Percentiles rank a stretch among this genome's conserved stretches.
phyloP scores from a whole-genome alignment of 257 asterid genomes.

The Gardenia jasminoides region DNA sequence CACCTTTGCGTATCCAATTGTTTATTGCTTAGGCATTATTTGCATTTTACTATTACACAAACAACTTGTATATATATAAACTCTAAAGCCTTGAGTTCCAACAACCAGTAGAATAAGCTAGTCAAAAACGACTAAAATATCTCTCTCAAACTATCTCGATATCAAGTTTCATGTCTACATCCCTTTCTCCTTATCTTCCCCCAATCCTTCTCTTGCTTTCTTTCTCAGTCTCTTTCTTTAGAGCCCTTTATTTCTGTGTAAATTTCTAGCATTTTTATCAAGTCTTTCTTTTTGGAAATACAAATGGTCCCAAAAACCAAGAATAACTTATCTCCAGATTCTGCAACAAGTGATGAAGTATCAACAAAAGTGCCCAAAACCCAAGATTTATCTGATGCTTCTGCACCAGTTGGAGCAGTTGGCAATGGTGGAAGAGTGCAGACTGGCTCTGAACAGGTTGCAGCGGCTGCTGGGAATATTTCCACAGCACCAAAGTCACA shows the following conservation, averaged over 20 bases:
- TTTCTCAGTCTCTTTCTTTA: neutral
- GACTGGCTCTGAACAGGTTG: neutral
- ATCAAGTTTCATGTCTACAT: neutral
- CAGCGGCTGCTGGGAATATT: neutral
- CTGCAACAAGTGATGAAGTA: neutral
- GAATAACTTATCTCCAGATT: neutral
- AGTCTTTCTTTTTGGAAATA: neutral
- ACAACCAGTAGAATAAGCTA: too few relatives aligned
- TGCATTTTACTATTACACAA: neutral
- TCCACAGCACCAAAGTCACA: neutral
- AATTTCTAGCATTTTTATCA: neutral
- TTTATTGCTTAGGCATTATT: neutral
- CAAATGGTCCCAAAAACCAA: constrained; percentile 5
- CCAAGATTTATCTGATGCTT: constrained; percentile 2
- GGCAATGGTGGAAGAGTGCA: neutral
- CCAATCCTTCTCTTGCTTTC: neutral
- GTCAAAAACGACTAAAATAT: neutral
- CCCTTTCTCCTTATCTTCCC: neutral
- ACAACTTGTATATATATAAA: neutral
- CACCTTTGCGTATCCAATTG: neutral
- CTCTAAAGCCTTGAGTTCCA: neutral
- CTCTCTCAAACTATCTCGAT: neutral
- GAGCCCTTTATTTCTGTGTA: neutral
- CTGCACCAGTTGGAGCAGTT: neutral
- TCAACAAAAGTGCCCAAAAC: neutral